These are phyloP conservation scores for Gastrolobium villosum DNA, from an alignment of 306 rosid species.

Conservation along the genomic window DNA sequence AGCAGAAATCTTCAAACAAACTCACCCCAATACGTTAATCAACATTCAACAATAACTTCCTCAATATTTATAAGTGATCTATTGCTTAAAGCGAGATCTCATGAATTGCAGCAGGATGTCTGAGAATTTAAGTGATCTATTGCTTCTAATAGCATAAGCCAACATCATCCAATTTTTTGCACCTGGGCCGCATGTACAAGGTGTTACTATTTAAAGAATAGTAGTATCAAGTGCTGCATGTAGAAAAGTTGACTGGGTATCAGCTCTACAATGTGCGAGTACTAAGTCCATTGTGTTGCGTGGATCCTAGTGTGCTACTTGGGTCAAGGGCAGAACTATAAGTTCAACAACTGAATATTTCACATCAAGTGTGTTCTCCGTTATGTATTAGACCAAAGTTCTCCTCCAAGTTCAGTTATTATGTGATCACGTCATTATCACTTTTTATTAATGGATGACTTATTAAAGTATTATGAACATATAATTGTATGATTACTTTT, in stretches of 20 bases:
- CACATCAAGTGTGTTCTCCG: neutral
- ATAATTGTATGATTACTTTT: neutral
- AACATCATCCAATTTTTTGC: neutral
- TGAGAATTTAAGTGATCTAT: slow-evolving; percentile 5
- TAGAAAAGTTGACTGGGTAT: neutral
- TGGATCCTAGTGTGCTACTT: slow-evolving; percentile 22
- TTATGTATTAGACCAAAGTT: slow-evolving; percentile 26
- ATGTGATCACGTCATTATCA: neutral
- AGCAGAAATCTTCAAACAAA: no score
- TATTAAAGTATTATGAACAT: neutral
- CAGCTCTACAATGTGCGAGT: slow-evolving; percentile 17
- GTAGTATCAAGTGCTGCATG: slow-evolving; percentile 13
- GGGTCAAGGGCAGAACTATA: neutral
- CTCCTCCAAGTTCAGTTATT: slow-evolving; percentile 19
- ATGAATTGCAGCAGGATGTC: slow-evolving; percentile 16
- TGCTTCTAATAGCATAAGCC: slow-evolving; percentile 31
- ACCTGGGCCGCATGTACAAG: neutral
- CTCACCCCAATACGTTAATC: no score
- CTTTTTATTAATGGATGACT: slow-evolving; percentile 1
- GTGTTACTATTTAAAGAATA: neutral
- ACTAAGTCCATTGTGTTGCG: neutral
- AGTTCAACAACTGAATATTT: neutral
- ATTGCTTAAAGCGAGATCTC: slow-evolving; percentile 15
- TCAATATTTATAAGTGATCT: no score
- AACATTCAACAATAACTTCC: no score